These are phyloP conservation scores for Microcyclosporella mali DNA, from an alignment of 2,329 filamentous ascomycete genomes.

Conservation along the genomic window DNA sequence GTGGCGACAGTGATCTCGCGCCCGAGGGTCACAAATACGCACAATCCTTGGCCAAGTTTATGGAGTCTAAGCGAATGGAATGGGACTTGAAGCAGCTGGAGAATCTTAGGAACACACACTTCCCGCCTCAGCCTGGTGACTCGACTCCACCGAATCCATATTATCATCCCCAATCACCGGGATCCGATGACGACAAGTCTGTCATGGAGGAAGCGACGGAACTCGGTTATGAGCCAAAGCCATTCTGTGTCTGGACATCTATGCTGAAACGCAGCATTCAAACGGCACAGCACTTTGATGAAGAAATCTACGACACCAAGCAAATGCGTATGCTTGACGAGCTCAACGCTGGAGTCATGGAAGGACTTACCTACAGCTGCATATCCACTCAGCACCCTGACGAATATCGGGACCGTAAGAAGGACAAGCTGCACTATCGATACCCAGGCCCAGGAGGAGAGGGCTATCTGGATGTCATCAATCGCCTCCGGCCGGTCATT, in stretches of 20 bases:
- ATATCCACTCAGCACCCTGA: slow-evolving; percentile 73
- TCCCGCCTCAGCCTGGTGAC: slow-evolving; percentile 86
- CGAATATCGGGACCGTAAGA: slow-evolving; percentile 72
- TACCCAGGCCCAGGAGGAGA: slow-evolving; percentile 95
- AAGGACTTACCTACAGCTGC: slow-evolving; percentile 89
- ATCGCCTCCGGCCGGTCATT: slow-evolving; percentile 88
- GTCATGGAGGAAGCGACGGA: slow-evolving; percentile 15
- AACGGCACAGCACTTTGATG: slow-evolving; percentile 84
- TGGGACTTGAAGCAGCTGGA: slow-evolving; percentile 80
- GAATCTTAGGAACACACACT: slow-evolving; percentile 68
- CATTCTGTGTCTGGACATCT: slow-evolving; percentile 97
- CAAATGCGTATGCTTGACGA: slow-evolving; percentile 70
- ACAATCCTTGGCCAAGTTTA: slow-evolving; percentile 72
- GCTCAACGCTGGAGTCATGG: slow-evolving; percentile 85
- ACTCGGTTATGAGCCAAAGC: slow-evolving; percentile 56
- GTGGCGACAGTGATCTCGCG: slow-evolving; percentile 80
- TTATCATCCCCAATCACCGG: slow-evolving; percentile 46
- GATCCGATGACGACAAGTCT: slow-evolving; percentile 9
- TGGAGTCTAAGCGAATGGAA: slow-evolving; percentile 68
- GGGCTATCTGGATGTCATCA: slow-evolving; percentile 94
- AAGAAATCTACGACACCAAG: slow-evolving; percentile 94
- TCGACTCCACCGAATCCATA: slow-evolving; percentile 93
- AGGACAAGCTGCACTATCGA: slow-evolving; percentile 90
- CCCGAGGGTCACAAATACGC: slow-evolving; percentile 75
- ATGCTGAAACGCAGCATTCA: slow-evolving; percentile 90